Base-by-base conservation (phyloP, 441 rosid genomes). In the Erodium chrysanthum region DNA sequence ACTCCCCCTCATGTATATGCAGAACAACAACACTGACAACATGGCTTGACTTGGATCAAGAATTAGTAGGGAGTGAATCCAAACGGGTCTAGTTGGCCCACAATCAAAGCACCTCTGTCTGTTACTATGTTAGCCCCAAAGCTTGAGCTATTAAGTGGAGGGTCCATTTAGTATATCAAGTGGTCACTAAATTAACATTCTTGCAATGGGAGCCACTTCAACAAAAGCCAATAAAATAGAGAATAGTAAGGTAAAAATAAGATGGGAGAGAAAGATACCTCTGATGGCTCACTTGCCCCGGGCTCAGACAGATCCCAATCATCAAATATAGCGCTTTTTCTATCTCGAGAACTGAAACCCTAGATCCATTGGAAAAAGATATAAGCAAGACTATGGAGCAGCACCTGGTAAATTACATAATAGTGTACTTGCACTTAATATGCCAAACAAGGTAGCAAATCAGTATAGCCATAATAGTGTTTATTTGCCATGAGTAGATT, bases 231-330 rank as follows among this genome's bases (percentile, higher is more conserved):
- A 37, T 37, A 37, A 37, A 37, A 5, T 37, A 37, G 44, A 37
- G 44, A 37, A 37, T 37, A 8, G 44, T 37, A 7, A 8, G 44
- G 44, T 37, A 7, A 37, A 9, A 37, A 37, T 9, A 37, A 37
- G 73, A 27, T 35, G 46, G 23, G 40, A 68, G 21, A 25, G 33
- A 77, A 48, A 66, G 37, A 78, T 76, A 92, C 99, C 97, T 90
- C 97, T 74, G 95, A 77, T 59, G 73, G 80, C 67, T 86, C 95
- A 59, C 80, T 56, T 14, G 75, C 84, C 20, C 95, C 85, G 63
- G 87, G 70, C 76, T 90, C 99, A 56, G 92, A 85, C 81, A 88
- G 88, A 78, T 95, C 98, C 99, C 97, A 95, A 46, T 86, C 93
- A 68, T 95, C 87, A 76, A 90, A 88, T 18, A 86, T 74, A 72